Base-by-base conservation (phyloP, 768 basidiomycete species). In the Boletus huronensis region DNA sequence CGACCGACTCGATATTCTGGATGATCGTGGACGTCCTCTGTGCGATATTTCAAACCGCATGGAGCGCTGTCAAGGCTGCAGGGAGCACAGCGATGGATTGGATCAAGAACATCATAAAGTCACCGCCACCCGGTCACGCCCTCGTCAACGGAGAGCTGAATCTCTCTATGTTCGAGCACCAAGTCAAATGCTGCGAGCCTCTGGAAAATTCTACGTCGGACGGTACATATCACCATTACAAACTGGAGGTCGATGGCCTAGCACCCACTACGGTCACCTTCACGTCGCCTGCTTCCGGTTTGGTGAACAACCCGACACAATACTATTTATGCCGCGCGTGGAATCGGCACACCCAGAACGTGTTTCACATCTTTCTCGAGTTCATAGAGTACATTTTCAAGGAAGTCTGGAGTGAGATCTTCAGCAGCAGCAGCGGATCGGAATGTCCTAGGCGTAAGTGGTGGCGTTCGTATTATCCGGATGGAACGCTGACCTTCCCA, bases 81-180 rank as follows among this genome's bases (percentile, higher is more conserved):
- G 26, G 36, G 13, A 6, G 16, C 1, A 19, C 49, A 32, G 42
- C 32, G 0, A 36, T 17, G 21, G 44, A 44, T 25, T 47, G 36
- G 52, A 52, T 66, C 48, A 42, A 2, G 42, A 13, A 45, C 8
- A 40, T 57, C 3, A 28, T 59, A 32, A 25, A 45, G 26, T 55
- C 58, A 3, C 51, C 62, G 2, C 59, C 59, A 19, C 56, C 58
- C 3, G 62, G 66, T 2, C 59, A 66, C 21, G 35, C 57, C 19
- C 54, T 67, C 31, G 39, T 62, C 53, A 69, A 69, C 29, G 64
- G 66, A 17, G 58, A 58, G 36, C 38, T 67, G 46, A 67, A 55
- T 14, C 3, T 67, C 10, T 46, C 64, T 19, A 5, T 69, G 17
- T 58, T 66, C 26, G 62, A 69, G 47, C 58, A 67, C 38, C 54